phyloP scores from a whole-genome alignment of 306 rosid genomes.

The Corylus avellana region DNA sequence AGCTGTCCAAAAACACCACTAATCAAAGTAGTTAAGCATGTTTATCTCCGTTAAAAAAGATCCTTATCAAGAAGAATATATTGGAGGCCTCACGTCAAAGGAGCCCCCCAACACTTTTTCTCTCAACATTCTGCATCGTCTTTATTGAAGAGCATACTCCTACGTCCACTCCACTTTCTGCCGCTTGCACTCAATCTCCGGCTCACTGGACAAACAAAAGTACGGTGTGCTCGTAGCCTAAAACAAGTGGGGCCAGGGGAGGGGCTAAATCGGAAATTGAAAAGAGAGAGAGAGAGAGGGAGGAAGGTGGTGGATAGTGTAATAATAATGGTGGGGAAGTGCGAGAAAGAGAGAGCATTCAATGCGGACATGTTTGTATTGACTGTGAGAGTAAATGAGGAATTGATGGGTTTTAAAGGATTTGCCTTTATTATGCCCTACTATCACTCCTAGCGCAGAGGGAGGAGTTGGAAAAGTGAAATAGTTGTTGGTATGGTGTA shows the following conservation, averaged over 20 bases:
- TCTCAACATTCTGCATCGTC: constrained; percentile 25
- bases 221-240: not conserved
- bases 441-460: not conserved
- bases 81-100: constrained; percentile 26
- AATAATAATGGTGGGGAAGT: constrained; percentile 37
- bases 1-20: not conserved
- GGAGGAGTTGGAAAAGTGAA: not conserved
- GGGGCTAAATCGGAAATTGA: constrained; percentile 25
- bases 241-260: constrained; percentile 8
- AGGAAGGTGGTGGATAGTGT: constrained; percentile 8
- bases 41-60: not conserved
- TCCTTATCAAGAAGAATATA: not conserved
- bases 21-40: not conserved
- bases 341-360: constrained; percentile 40
- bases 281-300: not conserved
- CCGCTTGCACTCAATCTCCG: not conserved
- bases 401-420: constrained; percentile 16
- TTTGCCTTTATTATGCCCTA: constrained; percentile 17
- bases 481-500: constrained; percentile 30
- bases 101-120: constrained; percentile 10
- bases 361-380: constrained; percentile 46
- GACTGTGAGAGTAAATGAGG: constrained; percentile 39
- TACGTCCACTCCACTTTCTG: constrained; percentile 3
- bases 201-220: not conserved
- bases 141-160: not conserved